phyloP scores from a whole-genome alignment of 140 eudicot species.

The Cichorium intybus region DNA sequence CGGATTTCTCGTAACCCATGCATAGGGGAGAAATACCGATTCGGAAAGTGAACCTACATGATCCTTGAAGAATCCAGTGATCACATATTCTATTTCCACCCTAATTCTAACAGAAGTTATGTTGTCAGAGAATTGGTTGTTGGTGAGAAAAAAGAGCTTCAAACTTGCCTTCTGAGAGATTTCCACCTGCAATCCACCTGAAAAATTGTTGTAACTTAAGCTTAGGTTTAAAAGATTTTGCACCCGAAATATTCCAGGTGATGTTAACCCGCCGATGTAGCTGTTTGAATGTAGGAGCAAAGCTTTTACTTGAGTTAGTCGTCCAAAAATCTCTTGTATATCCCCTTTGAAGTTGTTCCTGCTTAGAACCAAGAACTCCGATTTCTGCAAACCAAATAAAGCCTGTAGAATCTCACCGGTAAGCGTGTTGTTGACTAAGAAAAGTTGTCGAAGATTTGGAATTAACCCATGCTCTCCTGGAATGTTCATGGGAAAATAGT shows the following conservation, averaged over 20 bases:
- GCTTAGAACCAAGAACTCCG: slow-evolving; percentile 72
- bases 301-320: slow-evolving; percentile 46
- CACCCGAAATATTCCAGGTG: slow-evolving; percentile 61
- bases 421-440: slow-evolving; percentile 59
- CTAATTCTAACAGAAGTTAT: too few relatives aligned
- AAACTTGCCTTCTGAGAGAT: slow-evolving; percentile 52
- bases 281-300: slow-evolving; percentile 60
- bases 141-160: slow-evolving; percentile 63
- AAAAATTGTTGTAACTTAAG: slow-evolving; percentile 65
- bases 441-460: slow-evolving; percentile 42
- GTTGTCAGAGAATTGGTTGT: slow-evolving; percentile 54
- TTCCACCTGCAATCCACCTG: slow-evolving; percentile 67
- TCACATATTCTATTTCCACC: too few relatives aligned
- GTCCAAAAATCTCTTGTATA: slow-evolving; percentile 60
- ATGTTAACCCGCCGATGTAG: slow-evolving; percentile 50
- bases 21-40: too few relatives aligned
- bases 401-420: slow-evolving; percentile 60
- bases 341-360: slow-evolving; percentile 56
- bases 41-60: too few relatives aligned
- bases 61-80: too few relatives aligned
- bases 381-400: slow-evolving; percentile 38
- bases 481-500: slow-evolving; percentile 48
- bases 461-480: slow-evolving; percentile 59
- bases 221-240: slow-evolving; percentile 58
- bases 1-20: too few relatives aligned